Base-by-base conservation (phyloP, 108 stramenopile genomes). In the Cylindrotheca closterium region DNA sequence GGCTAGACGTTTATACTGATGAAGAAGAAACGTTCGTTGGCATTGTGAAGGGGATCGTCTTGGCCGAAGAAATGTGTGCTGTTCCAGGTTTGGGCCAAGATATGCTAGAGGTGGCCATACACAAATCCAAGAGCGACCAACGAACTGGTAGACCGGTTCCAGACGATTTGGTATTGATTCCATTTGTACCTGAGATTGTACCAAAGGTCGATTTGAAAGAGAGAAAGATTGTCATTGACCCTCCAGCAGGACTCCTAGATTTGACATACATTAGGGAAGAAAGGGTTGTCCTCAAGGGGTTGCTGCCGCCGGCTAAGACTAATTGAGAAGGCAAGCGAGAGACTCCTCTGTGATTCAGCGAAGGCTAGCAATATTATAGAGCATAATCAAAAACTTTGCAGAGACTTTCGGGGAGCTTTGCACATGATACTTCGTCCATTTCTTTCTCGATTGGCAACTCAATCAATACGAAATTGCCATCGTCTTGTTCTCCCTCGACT, bases 81-180 rank as follows among this genome's bases (percentile, higher is more conserved):
- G 76, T 89, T 64, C 85, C 87, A 28, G 91, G 84, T 18, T 65
- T 90, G 28, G 84, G 85, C 19, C 92, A 94, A 55, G 89, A 94
- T 69, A 61, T 85, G 71, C 33, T 94, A 19, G 92, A 94, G 64
- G 56, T 94, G 8, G 25, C 33, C n/a, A 23, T 67, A 0, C 12
- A 22, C 10, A 30, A 33, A 19, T 24, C 47, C 18, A 22, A 37
- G 23, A 42, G 37, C 37, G 55, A 64, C 28, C 55, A 82, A 19
- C 80, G 77, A 0, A 71, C 60, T 28, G 58, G 69, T 8, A 69
- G 47, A 26, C 29, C 69, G 18, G 63, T 64, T 17, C 74, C 77
- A 30, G 60, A 76, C 17, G 83, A 88, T 46, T 51, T 87, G 47
- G 85, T 93, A 7, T 62, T 93, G 32, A 79, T 93, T 34, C 92